Base-by-base conservation (phyloP, 1,284 basidiomycete species). In the Mixia osmundae region DNA sequence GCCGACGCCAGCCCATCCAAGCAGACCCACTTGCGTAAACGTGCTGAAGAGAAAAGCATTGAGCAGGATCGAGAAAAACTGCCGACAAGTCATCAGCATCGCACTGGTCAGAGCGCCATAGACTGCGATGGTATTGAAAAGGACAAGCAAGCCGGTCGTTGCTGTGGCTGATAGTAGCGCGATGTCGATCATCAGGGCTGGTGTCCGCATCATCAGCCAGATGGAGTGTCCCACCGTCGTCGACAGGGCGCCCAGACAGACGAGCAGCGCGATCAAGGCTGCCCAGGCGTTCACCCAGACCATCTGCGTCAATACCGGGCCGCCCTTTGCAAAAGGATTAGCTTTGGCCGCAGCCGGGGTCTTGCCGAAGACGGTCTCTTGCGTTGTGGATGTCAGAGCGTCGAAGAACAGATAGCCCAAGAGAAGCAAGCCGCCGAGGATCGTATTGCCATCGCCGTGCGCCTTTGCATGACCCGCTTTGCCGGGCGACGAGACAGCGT, bases 1-100 rank as follows among this genome's bases (percentile, higher is more conserved):
- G 18, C 40, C 40, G 24, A 41, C 40, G 8, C 25, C 36, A 82
- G 75, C 51, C 63, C 0, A 57, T 66, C n/a, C 78, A 71, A 0
- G 50, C 66, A 20, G 59, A 85, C n/a, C n/a, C n/a, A n/a, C n/a
- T n/a, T n/a, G n/a, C n/a, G n/a, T 37, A 26, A 48, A 47, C 26
- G 46, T 49, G 20, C 48, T 47, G 30, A 50, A 45, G 10, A 45
- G 26, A 16, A 44, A 43, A 10, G 46, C 48, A 30, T 50, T 50
- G 42, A 50, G 39, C 15, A 50, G 41, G 30, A 50, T 50, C 11
- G 41, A 44, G 9, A 49, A 39, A 40, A 50, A 50, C 28, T 50
- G 49, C 2, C 49, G 40, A 23, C 42, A 39, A 1, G 46, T 39
- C 28, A 25, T 29, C 8, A 30, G n/a, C 1, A 15, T 30, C 15